phyloP scores from a whole-genome alignment of 2,329 filamentous ascomycete species.

The Hymenoscyphus fraxineus region DNA sequence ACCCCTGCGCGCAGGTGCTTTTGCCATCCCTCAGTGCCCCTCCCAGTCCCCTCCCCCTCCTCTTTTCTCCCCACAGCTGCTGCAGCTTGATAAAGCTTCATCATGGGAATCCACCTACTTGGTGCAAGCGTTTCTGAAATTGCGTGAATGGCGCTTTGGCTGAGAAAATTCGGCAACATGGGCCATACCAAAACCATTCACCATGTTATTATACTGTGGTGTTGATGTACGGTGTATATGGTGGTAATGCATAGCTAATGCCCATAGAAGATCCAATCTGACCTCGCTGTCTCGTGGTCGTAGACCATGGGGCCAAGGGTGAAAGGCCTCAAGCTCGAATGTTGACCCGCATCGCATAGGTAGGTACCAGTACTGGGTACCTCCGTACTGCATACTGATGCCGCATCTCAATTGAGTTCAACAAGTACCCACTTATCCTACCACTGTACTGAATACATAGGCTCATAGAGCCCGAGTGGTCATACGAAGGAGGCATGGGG shows the following conservation, averaged over 20 bases:
- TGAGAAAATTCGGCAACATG: too few species aligned
- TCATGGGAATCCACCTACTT: not conserved
- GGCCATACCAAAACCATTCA: too few species aligned
- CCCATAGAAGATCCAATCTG: too few species aligned
- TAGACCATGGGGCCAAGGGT: too few species aligned
- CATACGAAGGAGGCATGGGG: too few species aligned
- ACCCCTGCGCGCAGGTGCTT: not conserved
- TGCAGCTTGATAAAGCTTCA: not conserved
- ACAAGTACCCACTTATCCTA: not conserved
- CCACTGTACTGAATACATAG: not conserved
- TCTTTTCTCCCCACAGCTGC: not conserved
- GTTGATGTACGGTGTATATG: too few species aligned
- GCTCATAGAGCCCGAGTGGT: not conserved
- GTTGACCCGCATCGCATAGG: not conserved
- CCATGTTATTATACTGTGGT: too few species aligned
- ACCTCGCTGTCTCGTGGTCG: too few species aligned
- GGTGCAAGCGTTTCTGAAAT: not conserved
- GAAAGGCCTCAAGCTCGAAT: not conserved
- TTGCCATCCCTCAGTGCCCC: not conserved
- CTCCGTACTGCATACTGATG: too few species aligned
- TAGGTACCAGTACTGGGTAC: not conserved
- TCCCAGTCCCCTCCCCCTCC: too few species aligned
- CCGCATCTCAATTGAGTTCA: not conserved
- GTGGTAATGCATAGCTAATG: too few species aligned
- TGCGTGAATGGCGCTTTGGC: not conserved